Base-by-base conservation (phyloP, 352 stramenopile species). In the Phytophthora pisi region DNA sequence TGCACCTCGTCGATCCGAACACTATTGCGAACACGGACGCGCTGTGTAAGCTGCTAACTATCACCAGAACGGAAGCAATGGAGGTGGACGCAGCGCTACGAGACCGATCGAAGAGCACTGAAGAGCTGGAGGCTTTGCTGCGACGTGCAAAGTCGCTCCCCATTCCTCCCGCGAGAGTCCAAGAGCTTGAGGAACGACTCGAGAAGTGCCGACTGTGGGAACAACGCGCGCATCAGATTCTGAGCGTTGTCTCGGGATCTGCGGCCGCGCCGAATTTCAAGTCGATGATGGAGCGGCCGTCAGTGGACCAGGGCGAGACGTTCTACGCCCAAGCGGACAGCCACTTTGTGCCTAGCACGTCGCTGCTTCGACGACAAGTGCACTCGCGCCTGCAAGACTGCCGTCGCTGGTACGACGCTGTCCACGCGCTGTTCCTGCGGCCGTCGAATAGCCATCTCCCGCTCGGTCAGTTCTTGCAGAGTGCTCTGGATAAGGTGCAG, bases 361-460 rank as follows among this genome's bases (percentile, higher is more conserved):
- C 84, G 7, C 61, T 92, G 10, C 38, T 93, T 34, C 70, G 80
- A 24, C 79, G 85, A 5, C 82, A 94, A 65, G 42, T 95, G 28
- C 78, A 90, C 51, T 67, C 69, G 1, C 75, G 85, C 3, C 53
- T 91, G 4, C 82, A 95, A 42, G 84, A 93, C 58, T 91, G 82
- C 23, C 81, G 72, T 5, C 82, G 85, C 0, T 95, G 88, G 88
- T 78, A 81, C 23, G 52, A 78, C 2, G 63, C 78, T 13, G 77
- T 89, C 15, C 70, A 82, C 30, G 63, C 68, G 3, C 49, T 94
- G 16, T 94, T 95, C 60, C 57, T 92, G 20, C 79, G 78, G 13
- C 59, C 79, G 7, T 77, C 77, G 18, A 74, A 84, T 31, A 59
- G 61, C 15, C 61, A 77, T 30, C 28, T 78, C 43, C 53, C 68